phyloP scores from a whole-genome alignment of 164 flowering plant genomes.

The Sextonia rubra region DNA sequence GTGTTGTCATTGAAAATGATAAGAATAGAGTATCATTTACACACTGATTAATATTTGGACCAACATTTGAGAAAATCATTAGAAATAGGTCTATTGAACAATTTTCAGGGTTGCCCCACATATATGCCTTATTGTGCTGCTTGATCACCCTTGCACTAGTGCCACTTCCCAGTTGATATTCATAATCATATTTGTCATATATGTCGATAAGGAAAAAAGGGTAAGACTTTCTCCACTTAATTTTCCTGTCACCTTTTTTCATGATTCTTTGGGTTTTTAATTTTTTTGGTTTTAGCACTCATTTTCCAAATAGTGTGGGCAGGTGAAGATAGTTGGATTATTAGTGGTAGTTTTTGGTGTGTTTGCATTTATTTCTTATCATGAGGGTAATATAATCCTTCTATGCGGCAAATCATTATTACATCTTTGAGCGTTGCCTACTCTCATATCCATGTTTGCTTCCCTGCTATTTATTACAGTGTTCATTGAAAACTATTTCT shows the following conservation, averaged over 20 bases:
- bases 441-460: conserved; percentile 82
- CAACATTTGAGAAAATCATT: conserved; percentile 70
- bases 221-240: conserved; percentile 16
- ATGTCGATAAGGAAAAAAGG: conserved; percentile 51
- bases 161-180: conserved; percentile 60
- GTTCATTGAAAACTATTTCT: conserved; percentile 15
- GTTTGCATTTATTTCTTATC: too few relatives aligned
- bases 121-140: conserved; percentile 75
- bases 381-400: conserved; percentile 30
- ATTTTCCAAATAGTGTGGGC: conserved; percentile 13
- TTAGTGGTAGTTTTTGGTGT: too few relatives aligned
- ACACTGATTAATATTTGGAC: conserved; percentile 35
- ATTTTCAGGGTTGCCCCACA: conserved; percentile 83
- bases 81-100: conserved; percentile 72
- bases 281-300: background rate
- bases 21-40: background rate
- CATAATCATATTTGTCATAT: conserved; percentile 39
- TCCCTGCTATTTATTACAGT: conserved; percentile 72
- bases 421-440: conserved; percentile 60
- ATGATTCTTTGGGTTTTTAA: background rate
- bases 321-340: conserved; percentile 54
- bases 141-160: conserved; percentile 62
- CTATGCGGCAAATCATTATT: conserved; percentile 44
- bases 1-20: too few relatives aligned
- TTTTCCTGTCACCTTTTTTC: background rate